Base-by-base conservation (phyloP, 2,329 filamentous ascomycete genomes). In the Colletotrichum chrysophilum region DNA sequence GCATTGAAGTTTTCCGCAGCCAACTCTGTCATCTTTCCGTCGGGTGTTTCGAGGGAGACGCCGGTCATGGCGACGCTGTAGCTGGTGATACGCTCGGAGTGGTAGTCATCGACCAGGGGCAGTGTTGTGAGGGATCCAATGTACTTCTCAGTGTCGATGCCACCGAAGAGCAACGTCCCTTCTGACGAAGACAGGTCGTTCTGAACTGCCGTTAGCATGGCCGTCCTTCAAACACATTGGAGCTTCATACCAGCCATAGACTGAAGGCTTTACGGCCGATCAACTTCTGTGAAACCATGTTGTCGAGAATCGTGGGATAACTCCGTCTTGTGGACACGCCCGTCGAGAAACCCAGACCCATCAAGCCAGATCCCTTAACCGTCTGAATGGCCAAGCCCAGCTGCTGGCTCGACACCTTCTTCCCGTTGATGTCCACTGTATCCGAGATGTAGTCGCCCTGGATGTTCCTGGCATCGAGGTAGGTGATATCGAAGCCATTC, bases 161-260 rank as follows among this genome's bases (percentile, higher is more conserved):
- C 94, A 32, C 94, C 94, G 79, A 96, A 96, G 2, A 96, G 85
- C 69, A 96, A 91, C 70, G 87, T 92, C 68, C 94, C 94, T 1
- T 88, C 91, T 78, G 84, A 90, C 24, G 93, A 87, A 75, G 92
- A 89, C 7, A 72, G 55, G 61, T 71, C 70, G 21, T 76, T 84
- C 82, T 52, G 83, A 84, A 5, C 62, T 84, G 85, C 68, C 90
- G 82, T 76, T 5, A 77, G 72, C 14, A n/a, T 10, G 10, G 16
- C n/a, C 16, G 4, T 5, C 8, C 3, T 2, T 14, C 2, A 14
- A 26, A 24, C 56, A 7, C 7, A 18, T 13, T 5, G 21, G 13
- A 48, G 14, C 13, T 12, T 16, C 83, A 28, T 80, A 88, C 86
- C 72, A 91, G 86, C 86, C 93, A 95, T 30, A 96, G 84, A 76